Evolutionary conservation across 768 basidiomycete species (phyloP).

Genomic region (Boletus speciosus): DNA sequence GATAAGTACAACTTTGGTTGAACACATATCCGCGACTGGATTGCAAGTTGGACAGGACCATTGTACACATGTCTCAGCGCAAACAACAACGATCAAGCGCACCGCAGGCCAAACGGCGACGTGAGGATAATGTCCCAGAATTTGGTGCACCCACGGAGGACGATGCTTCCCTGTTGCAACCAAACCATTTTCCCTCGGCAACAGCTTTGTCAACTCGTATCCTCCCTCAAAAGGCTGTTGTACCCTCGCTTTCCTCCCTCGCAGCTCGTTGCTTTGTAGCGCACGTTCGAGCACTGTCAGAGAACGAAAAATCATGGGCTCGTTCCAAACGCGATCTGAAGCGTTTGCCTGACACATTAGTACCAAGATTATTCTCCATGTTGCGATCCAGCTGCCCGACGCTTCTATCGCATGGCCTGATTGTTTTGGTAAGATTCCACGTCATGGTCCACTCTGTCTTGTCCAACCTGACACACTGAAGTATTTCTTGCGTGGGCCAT

Average conservation of each 20-base stretch:
- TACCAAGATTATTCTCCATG: constrained; percentile 50
- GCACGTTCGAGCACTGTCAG: constrained; percentile 40
- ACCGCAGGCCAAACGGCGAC: constrained; percentile 15
- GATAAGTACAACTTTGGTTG: no score
- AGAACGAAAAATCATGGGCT: constrained; percentile 39
- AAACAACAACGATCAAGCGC: constrained; percentile 1
- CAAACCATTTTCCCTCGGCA: constrained; percentile 45
- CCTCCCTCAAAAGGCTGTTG: constrained; percentile 27
- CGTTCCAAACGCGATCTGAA: constrained; percentile 39
- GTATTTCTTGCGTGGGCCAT: constrained; percentile 58
- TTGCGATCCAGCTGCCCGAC: constrained; percentile 49
- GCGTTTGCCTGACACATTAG: constrained; percentile 48
- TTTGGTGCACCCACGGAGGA: constrained; percentile 47
- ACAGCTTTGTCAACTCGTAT: constrained; percentile 47
- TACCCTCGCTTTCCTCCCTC: constrained; percentile 47
- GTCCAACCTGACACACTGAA: constrained; percentile 21
- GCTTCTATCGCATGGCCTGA: constrained; percentile 51
- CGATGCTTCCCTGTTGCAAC: constrained; percentile 37
- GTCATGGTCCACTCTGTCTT: not conserved
- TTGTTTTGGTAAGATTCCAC: constrained; percentile 44
- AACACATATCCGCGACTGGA: not conserved
- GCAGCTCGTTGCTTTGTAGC: constrained; percentile 52
- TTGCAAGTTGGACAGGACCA: no score
- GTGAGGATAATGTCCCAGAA: constrained; percentile 8
- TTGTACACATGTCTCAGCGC: constrained; percentile 6